phyloP scores from a whole-genome alignment of 495 filamentous ascomycete genomes.

The Neurospora sp. region DNA sequence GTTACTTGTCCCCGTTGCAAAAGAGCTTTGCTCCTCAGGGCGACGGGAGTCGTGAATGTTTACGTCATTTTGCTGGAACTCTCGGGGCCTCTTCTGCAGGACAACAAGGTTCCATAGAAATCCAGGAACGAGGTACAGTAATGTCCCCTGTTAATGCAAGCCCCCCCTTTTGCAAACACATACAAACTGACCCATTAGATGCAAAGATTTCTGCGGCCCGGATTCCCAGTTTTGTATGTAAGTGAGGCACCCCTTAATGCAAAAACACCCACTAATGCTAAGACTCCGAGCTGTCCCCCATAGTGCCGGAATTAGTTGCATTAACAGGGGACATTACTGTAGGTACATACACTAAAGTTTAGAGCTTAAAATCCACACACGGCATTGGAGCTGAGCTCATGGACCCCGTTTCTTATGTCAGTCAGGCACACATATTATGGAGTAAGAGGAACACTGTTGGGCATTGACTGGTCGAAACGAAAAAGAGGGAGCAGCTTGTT shows the following conservation, averaged over 20 bases:
- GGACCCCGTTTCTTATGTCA: neutral
- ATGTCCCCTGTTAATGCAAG: too few species aligned
- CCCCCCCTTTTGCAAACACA: too few species aligned
- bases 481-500: neutral
- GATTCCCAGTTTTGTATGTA: too few species aligned
- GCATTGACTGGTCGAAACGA: neutral
- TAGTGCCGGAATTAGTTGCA: too few species aligned
- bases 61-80: neutral
- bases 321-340: too few species aligned
- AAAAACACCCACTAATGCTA: too few species aligned
- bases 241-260: too few species aligned
- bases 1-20: neutral
- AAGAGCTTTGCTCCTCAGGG: neutral
- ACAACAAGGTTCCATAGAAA: neutral
- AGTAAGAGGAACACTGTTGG: neutral
- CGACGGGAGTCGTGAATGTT: neutral
- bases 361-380: neutral
- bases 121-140: neutral
- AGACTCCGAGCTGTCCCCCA: too few species aligned
- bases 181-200: too few species aligned
- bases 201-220: too few species aligned
- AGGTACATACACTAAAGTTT: too few species aligned
- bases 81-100: neutral
- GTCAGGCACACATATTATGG: neutral
- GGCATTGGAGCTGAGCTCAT: neutral